These are phyloP conservation scores for Alloteropsis semialata DNA, from an alignment of 176 grass and related monocot species.

Conservation along the genomic window DNA sequence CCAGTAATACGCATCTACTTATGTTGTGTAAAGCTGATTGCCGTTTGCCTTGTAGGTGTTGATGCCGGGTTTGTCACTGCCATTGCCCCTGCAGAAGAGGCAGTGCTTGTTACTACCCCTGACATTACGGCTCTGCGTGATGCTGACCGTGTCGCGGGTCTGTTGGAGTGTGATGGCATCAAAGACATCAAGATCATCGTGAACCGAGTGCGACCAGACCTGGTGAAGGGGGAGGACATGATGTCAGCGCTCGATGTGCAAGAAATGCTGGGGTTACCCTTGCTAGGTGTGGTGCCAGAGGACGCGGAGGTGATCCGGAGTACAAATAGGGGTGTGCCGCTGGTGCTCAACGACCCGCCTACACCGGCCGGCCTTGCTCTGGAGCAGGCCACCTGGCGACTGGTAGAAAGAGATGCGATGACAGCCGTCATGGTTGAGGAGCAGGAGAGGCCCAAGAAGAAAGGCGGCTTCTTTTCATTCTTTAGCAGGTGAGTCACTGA, in stretches of 20 bases:
- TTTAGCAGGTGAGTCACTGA: conserved; percentile 58
- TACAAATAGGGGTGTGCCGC: conserved; percentile 69
- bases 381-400: conserved; percentile 79
- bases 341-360: conserved; percentile 74
- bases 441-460: conserved; percentile 72
- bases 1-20: neutral
- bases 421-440: conserved; percentile 83
- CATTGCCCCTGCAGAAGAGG: conserved; percentile 87
- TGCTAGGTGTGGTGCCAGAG: conserved; percentile 85
- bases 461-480: conserved; percentile 61
- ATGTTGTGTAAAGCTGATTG: conserved; percentile 4
- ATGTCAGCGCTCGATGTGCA: conserved; percentile 95
- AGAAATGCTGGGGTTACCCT: conserved; percentile 84
- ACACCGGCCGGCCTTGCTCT: conserved; percentile 76
- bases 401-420: conserved; percentile 89
- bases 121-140: conserved; percentile 90
- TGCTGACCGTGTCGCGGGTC: conserved; percentile 75
- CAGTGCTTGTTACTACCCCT: conserved; percentile 75
- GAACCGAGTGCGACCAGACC: conserved; percentile 76
- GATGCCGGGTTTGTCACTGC: conserved; percentile 92
- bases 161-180: conserved; percentile 83
- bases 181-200: conserved; percentile 93
- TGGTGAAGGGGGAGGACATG: conserved; percentile 91
- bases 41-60: conserved; percentile 28
- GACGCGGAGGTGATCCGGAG: conserved; percentile 81